These are phyloP conservation scores for Monosporascus sp. DNA, from an alignment of 2,329 filamentous ascomycete genomes.

Conservation along the genomic window DNA sequence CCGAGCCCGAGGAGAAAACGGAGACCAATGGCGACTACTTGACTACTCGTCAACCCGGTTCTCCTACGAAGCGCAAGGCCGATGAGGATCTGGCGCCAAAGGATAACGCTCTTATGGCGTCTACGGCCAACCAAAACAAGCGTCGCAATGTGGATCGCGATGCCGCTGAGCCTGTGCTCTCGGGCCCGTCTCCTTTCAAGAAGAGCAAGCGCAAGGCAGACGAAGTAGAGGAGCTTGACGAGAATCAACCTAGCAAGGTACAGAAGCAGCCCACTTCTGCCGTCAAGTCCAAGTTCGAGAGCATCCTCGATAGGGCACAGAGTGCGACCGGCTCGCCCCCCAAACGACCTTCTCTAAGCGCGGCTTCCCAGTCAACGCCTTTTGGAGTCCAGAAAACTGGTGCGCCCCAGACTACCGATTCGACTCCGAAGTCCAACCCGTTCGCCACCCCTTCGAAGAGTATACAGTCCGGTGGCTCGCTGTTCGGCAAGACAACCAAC, in stretches of 20 bases:
- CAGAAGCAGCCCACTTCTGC: conserved; percentile 48
- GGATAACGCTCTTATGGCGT: conserved; percentile 30
- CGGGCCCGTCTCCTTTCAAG: conserved; percentile 30
- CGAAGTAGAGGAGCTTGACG: conserved; percentile 36
- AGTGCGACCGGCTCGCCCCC: conserved; percentile 22
- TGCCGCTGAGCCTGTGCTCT: conserved; percentile 28
- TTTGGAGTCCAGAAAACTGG: conserved; percentile 15
- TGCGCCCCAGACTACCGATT: conserved; percentile 22
- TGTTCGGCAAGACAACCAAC: conserved; percentile 30
- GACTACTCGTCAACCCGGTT: conserved; percentile 21
- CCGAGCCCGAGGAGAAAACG: conserved; percentile 39
- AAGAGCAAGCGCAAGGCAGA: conserved; percentile 52
- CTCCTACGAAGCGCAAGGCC: conserved; percentile 52
- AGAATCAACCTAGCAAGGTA: conserved; percentile 46
- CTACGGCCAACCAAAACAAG: conserved; percentile 41
- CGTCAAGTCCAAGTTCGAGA: conserved; percentile 53
- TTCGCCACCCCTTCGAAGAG: conserved; percentile 32
- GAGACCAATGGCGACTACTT: conserved; percentile 25
- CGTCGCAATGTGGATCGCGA: conserved; percentile 41
- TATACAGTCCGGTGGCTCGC: conserved; percentile 33
- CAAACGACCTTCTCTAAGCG: conserved; percentile 16
- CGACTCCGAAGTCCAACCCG: conserved; percentile 24
- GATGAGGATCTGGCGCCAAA: conserved; percentile 42
- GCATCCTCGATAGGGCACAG: conserved; percentile 48
- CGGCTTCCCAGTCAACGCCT: conserved; percentile 6